A percentile compares a stretch with the other conserved stretches of the same genome.
phyloP scores from a whole-genome alignment of 805 yeast species.

The Cyberlindnera sargentensis region DNA sequence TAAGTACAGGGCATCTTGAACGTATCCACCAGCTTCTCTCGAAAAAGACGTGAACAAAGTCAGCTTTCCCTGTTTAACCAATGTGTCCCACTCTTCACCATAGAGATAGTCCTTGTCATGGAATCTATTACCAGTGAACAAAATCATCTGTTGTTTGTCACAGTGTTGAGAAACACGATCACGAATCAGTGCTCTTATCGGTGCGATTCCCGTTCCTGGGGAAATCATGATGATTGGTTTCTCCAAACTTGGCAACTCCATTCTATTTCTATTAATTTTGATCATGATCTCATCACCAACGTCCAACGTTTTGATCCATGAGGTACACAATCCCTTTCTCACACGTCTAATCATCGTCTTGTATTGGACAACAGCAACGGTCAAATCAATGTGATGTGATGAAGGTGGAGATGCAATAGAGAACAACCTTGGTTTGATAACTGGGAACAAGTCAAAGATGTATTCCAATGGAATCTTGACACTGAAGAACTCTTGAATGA shows the following conservation, averaged over 20 bases:
- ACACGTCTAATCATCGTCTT: constrained; percentile 70
- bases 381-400: constrained; percentile 46
- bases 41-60: constrained; percentile 40
- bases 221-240: constrained; percentile 66
- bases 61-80: constrained; percentile 30
- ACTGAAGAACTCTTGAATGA: constrained; percentile 72
- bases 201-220: constrained; percentile 97
- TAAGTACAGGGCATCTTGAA: constrained; percentile 63
- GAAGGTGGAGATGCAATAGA: constrained; percentile 69
- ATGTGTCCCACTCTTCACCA: constrained; percentile 41
- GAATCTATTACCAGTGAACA: constrained; percentile 74
- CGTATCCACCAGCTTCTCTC: constrained; percentile 56
- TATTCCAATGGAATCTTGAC: constrained; percentile 70
- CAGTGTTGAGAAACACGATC: constrained; percentile 25
- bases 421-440: constrained; percentile 72
- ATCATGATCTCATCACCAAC: constrained; percentile 45
- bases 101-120: constrained; percentile 64
- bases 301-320: constrained; percentile 53
- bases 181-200: constrained; percentile 65
- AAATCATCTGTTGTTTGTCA: constrained; percentile 30
- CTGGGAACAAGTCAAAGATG: constrained; percentile 71
- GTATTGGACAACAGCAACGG: constrained; percentile 82
- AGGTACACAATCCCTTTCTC: constrained; percentile 77
- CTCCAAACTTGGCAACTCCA: constrained; percentile 27
- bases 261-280: constrained; percentile 40